phyloP scores from a whole-genome alignment of 768 basidiomycete species.

The Leccinum broughii region DNA sequence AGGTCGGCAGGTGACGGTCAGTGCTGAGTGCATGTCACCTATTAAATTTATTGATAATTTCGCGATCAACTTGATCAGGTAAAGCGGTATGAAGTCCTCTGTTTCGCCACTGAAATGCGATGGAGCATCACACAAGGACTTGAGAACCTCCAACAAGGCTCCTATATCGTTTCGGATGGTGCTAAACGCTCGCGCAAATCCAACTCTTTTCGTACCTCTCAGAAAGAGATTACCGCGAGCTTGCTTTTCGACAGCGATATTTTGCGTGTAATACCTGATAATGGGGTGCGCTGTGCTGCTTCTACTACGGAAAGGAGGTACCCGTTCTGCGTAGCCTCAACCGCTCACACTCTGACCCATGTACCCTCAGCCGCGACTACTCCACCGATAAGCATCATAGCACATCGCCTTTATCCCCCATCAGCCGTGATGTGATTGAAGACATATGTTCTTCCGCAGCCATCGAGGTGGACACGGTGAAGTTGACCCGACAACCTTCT shows the following conservation, averaged over 20 bases:
- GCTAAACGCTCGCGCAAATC: slow-evolving; percentile 2
- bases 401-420: slow-evolving; percentile 20
- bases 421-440: slow-evolving; percentile 20
- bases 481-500: background rate
- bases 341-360: background rate
- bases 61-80: slow-evolving; percentile 14
- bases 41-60: background rate
- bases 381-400: background rate
- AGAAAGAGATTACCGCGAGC: background rate
- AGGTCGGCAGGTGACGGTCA: slow-evolving; percentile 27
- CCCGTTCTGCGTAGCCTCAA: background rate
- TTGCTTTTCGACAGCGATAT: slow-evolving; percentile 18
- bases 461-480: slow-evolving; percentile 1
- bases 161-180: slow-evolving; percentile 17
- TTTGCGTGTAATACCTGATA: slow-evolving; percentile 18
- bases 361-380: slow-evolving; percentile 2
- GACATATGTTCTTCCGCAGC: slow-evolving; percentile 10
- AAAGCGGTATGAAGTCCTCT: slow-evolving; percentile 31
- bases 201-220: background rate
- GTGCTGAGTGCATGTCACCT: background rate
- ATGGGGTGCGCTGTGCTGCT: background rate
- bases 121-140: slow-evolving; percentile 18
- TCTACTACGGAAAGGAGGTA: slow-evolving; percentile 9
- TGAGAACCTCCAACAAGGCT: slow-evolving; percentile 18
- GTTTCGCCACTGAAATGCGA: slow-evolving; percentile 28